Evolutionary conservation across 2,329 filamentous ascomycete genomes (phyloP).

Genomic region (Thermoascus crustaceus): DNA sequence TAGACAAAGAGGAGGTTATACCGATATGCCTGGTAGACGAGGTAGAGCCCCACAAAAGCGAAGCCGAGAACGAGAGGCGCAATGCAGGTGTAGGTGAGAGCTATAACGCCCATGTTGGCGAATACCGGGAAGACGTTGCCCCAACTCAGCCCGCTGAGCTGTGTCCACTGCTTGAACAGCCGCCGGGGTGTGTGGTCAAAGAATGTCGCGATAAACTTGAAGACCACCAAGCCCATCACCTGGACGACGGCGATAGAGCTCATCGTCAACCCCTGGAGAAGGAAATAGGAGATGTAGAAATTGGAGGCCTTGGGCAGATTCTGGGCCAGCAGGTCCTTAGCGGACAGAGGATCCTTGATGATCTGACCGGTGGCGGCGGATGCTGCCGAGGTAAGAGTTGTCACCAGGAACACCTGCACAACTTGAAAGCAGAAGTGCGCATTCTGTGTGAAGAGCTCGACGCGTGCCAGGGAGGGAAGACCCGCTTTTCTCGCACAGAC

Average conservation of each 20-base stretch:
- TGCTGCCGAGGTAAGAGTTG: slow-evolving; percentile 74
- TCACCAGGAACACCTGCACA: slow-evolving; percentile 82
- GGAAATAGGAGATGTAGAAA: slow-evolving; percentile 92
- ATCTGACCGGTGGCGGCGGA: slow-evolving; percentile 62
- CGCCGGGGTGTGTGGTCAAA: slow-evolving; percentile 64
- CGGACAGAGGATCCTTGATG: slow-evolving; percentile 53
- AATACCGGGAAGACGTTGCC: slow-evolving; percentile 70
- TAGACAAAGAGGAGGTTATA: slow-evolving; percentile 88
- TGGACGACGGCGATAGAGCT: slow-evolving; percentile 68
- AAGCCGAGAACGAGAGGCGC: slow-evolving; percentile 78
- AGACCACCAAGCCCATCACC: slow-evolving; percentile 61
- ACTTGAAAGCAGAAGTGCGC: slow-evolving; percentile 69
- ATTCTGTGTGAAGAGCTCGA: slow-evolving; percentile 84
- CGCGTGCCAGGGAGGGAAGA: slow-evolving; percentile 66
- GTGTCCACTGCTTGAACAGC: slow-evolving; percentile 67
- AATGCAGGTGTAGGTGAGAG: slow-evolving; percentile 78
- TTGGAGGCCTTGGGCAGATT: slow-evolving; percentile 82
- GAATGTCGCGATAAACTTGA: slow-evolving; percentile 63
- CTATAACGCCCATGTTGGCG: slow-evolving; percentile 76
- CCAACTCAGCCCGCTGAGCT: slow-evolving; percentile 69
- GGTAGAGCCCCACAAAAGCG: slow-evolving; percentile 64
- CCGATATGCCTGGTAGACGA: slow-evolving; percentile 80
- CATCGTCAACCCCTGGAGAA: slow-evolving; percentile 77
- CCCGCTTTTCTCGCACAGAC: slow-evolving; percentile 71
- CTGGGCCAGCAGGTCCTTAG: slow-evolving; percentile 59